phyloP scores from a whole-genome alignment of 768 basidiomycete species.

The Postia placenta region DNA sequence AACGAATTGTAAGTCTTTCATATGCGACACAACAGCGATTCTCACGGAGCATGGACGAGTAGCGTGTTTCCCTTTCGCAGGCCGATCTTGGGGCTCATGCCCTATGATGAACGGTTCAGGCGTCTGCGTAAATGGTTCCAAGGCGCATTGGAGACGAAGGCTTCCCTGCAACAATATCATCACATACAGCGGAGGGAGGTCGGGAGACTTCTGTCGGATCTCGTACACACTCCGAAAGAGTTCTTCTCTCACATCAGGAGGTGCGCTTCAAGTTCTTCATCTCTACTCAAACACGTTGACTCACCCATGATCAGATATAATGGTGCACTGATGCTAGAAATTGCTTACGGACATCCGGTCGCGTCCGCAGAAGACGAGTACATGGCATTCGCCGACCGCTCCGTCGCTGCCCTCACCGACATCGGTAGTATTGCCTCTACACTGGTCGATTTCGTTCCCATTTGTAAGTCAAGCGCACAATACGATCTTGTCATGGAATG shows the following conservation, averaged over 20 bases:
- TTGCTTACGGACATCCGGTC: slow-evolving; percentile 7
- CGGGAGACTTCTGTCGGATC: background rate
- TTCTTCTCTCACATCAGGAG: background rate
- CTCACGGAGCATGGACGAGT: no score
- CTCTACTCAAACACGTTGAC: background rate
- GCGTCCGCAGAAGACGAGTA: slow-evolving; percentile 9
- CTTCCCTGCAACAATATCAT: background rate
- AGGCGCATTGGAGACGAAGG: background rate
- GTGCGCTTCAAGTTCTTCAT: background rate
- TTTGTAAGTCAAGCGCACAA: slow-evolving; percentile 17
- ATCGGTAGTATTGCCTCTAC: slow-evolving; percentile 9
- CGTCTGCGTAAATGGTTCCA: background rate
- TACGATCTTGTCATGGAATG: background rate
- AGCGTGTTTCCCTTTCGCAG: no score
- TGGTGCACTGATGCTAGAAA: slow-evolving; percentile 9
- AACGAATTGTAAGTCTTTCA: slow-evolving; percentile 16
- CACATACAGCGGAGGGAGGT: background rate
- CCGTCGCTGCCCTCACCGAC: slow-evolving; percentile 3
- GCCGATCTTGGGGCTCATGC: background rate
- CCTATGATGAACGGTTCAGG: background rate
- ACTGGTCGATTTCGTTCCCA: slow-evolving; percentile 13
- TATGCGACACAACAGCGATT: no score
- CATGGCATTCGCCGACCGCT: slow-evolving; percentile 8
- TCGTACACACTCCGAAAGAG: background rate
- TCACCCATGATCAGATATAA: background rate